A percentile compares a stretch with the other conserved stretches of the same genome.
Conservation (phyloP, 306 rosid genomes). For the Cotoneaster glaucophyllus region DNA sequence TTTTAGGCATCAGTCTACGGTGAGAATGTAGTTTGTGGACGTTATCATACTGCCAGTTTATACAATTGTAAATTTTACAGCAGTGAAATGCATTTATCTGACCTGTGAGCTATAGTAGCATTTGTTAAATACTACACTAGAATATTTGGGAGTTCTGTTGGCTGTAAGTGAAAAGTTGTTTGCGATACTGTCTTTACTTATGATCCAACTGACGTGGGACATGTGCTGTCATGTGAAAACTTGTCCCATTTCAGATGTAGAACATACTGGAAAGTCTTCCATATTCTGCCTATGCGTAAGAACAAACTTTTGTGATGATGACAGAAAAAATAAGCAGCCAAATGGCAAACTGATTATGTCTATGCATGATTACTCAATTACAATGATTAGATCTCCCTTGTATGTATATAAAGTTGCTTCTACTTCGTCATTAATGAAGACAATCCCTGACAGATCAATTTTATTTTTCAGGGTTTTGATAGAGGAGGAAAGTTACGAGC, state of each 20-base stretch:
- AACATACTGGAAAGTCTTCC: background rate
- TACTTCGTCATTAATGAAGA: background rate
- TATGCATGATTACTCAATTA: background rate
- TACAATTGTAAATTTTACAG: background rate
- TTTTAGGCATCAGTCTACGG: background rate
- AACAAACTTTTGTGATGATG: background rate
- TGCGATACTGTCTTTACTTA: background rate
- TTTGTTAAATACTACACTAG: background rate
- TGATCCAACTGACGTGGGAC: background rate
- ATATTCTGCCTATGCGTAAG: background rate
- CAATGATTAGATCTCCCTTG: background rate
- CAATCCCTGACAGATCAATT: background rate
- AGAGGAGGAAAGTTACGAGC: conserved; percentile 93
- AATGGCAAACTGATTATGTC: background rate
- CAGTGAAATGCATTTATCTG: background rate
- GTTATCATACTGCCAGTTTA: background rate
- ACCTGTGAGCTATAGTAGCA: background rate
- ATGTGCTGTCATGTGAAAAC: background rate
- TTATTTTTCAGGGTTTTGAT: conserved; percentile 72
- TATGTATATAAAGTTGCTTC: background rate
- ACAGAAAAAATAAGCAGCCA: background rate
- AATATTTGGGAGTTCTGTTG: background rate
- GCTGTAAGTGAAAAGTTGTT: background rate
- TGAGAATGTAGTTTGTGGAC: background rate
- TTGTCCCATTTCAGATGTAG: background rate